phyloP scores from a whole-genome alignment of 106 monocot genomes.

The Platanthera guangdongensis region DNA sequence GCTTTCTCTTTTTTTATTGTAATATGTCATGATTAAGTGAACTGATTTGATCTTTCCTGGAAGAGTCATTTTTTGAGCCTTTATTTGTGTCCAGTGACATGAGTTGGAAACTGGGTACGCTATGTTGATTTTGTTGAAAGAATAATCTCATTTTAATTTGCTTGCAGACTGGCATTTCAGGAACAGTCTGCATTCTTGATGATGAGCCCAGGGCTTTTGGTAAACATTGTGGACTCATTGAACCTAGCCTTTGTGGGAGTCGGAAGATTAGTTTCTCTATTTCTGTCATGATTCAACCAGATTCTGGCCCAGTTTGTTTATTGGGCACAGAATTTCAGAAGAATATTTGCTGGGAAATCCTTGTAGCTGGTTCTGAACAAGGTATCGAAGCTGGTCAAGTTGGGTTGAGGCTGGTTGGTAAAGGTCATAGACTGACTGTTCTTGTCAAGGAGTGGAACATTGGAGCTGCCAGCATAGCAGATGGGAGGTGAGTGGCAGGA shows the following conservation, averaged over 20 bases:
- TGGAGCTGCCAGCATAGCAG: conserved; percentile 81
- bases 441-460: conserved; percentile 94
- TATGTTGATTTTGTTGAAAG: not conserved
- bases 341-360: conserved; percentile 86
- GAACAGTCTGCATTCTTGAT: conserved; percentile 85
- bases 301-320: conserved; percentile 93
- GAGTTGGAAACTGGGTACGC: not conserved
- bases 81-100: not conserved
- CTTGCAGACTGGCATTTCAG: conserved; percentile 65
- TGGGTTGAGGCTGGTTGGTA: conserved; percentile 78
- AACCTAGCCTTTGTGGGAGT: conserved; percentile 54
- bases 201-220: conserved; percentile 79
- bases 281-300: conserved; percentile 85
- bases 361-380: conserved; percentile 95
- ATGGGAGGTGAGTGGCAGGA: conserved; percentile 61
- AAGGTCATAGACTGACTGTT: conserved; percentile 78
- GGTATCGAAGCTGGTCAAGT: conserved; percentile 99
- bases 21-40: not conserved
- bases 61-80: not conserved
- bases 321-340: conserved; percentile 90
- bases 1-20: not conserved
- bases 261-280: conserved; percentile 61
- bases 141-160: conserved; percentile 2
- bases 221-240: conserved; percentile 78
- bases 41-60: not conserved